Conservation (phyloP, 2,329 filamentous ascomycete species). For the Akanthomyces muscarius region DNA sequence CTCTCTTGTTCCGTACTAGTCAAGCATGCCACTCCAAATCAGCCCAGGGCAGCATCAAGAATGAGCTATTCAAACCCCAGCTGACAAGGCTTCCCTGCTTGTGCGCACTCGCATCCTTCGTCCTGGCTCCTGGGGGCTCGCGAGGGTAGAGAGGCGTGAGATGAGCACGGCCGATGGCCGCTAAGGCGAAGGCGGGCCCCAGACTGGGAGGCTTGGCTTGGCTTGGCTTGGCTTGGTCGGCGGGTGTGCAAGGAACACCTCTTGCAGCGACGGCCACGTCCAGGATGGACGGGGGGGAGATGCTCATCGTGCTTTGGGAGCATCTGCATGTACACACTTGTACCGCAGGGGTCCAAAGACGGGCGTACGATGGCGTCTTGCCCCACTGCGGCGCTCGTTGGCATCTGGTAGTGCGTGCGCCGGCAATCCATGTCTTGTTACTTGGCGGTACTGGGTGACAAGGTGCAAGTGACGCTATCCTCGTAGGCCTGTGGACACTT, state of each 20-base stretch:
- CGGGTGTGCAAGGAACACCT: constrained; percentile 10
- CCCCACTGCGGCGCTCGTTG: constrained; percentile 13
- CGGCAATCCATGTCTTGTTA: constrained; percentile 8
- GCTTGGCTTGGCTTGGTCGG: background rate
- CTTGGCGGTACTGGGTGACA: background rate
- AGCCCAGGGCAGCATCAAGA: background rate
- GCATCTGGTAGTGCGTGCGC: constrained; percentile 6
- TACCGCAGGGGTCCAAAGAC: constrained; percentile 7
- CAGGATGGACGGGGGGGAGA: background rate
- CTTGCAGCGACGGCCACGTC: background rate
- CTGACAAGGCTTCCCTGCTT: constrained; percentile 11
- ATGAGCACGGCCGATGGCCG: constrained; percentile 12
- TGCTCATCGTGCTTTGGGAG: background rate
- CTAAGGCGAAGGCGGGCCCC: background rate
- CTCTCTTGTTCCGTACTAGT: background rate
- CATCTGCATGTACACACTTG: constrained; percentile 6
- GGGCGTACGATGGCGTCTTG: constrained; percentile 2
- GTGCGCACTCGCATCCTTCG: background rate
- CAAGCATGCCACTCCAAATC: background rate
- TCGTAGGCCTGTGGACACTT: no score
- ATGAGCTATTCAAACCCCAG: background rate
- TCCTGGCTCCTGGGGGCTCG: background rate
- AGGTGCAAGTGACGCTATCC: no score
- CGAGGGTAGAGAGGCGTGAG: background rate
- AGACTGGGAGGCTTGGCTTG: background rate